Evolutionary conservation across 83 land plant genomes (phyloP).

Genomic region (Picea abies): DNA sequence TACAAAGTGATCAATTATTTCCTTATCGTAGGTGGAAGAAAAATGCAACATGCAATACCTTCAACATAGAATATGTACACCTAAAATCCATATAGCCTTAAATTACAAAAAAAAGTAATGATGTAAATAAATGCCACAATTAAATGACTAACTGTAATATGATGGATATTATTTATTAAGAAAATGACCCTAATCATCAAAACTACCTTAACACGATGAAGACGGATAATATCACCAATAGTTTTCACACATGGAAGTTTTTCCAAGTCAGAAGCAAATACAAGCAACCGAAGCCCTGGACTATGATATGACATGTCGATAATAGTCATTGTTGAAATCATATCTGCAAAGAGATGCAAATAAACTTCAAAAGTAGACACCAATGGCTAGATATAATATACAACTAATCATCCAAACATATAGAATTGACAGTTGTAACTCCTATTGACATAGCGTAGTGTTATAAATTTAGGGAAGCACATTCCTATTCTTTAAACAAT

Average conservation of each 20-base stretch:
- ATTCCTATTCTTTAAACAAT: neutral
- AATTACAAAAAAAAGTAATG: neutral
- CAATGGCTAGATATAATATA: neutral
- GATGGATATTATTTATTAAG: neutral
- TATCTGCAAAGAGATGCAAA: conserved; percentile 31
- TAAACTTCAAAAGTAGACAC: neutral
- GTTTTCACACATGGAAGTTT: conserved; percentile 37
- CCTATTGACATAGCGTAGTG: neutral
- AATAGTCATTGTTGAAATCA: conserved; percentile 31
- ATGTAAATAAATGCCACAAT: neutral
- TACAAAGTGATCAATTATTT: neutral
- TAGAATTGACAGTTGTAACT: neutral
- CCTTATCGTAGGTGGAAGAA: neutral
- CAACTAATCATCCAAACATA: neutral
- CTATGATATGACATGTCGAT: conserved; percentile 31
- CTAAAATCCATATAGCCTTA: neutral
- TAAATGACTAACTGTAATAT: neutral
- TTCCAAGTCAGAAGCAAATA: conserved; percentile 30
- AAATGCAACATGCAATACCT: neutral
- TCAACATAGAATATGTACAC: too few species aligned
- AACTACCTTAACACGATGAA: conserved; percentile 48
- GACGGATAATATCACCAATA: conserved; percentile 46
- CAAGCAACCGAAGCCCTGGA: conserved; percentile 28
- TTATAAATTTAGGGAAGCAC: too few species aligned
- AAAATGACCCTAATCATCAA: neutral